Evolutionary conservation across 73 alveolate species (phyloP).

Genomic region (Paramecium bursaria): DNA sequence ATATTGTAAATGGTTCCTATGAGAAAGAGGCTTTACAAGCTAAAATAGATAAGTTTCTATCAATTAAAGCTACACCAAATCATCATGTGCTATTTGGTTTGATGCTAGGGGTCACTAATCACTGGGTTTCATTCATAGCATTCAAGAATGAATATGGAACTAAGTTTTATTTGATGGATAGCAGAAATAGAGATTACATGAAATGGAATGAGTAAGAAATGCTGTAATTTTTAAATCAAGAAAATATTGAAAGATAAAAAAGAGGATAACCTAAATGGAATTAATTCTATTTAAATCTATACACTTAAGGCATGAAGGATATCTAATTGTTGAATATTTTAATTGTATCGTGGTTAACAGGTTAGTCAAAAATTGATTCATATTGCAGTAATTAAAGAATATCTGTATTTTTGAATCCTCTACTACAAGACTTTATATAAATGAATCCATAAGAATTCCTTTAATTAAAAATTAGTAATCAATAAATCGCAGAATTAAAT

Average conservation of each 20-base stretch:
- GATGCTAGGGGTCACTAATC: constrained; percentile 52
- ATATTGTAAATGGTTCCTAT: constrained; percentile 39
- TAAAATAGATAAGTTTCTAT: constrained; percentile 1
- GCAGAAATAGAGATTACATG: constrained; percentile 38
- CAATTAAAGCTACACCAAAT: background rate
- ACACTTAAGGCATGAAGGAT: constrained; percentile 47
- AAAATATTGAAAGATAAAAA: constrained; percentile 25
- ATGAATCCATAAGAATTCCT: background rate
- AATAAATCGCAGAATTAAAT: background rate
- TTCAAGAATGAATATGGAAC: background rate
- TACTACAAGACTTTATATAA: constrained; percentile 19
- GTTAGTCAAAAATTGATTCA: constrained; percentile 14
- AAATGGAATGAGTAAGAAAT: constrained; percentile 38
- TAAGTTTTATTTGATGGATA: constrained; percentile 26
- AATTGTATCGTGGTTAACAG: constrained; percentile 42
- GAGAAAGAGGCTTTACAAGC: constrained; percentile 3
- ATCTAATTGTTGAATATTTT: constrained; percentile 7
- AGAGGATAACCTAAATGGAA: constrained; percentile 37
- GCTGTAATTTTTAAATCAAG: background rate
- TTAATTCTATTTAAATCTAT: constrained; percentile 42
- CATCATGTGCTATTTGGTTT: constrained; percentile 10
- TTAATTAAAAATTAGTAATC: background rate
- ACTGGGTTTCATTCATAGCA: constrained; percentile 47
- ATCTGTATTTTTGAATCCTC: constrained; percentile 6
- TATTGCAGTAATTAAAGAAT: constrained; percentile 33